Base-by-base conservation (phyloP, 768 basidiomycete species). In the Mycena crocata region DNA sequence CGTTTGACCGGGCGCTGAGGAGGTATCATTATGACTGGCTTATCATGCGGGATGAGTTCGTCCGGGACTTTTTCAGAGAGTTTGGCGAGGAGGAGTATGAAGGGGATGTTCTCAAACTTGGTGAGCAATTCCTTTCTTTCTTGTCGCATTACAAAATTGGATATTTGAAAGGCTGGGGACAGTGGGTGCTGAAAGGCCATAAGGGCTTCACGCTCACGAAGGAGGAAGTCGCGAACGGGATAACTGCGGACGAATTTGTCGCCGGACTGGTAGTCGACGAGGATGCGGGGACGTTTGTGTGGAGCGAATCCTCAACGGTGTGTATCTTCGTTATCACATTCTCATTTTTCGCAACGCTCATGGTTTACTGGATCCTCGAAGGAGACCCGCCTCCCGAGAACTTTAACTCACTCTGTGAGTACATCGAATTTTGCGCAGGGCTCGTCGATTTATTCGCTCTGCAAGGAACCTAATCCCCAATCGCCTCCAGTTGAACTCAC, bases 21-120 rank as follows among this genome's bases (percentile, higher is more conserved):
- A 73, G 84, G 58, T 84, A 82, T 66, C 81, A 79, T 70, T 73
- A 80, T 42, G 74, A 78, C n/a, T 85, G 84, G 84, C 75, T 85
- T 31, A 72, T 84, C 12, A 79, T 75, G 60, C 70, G 57, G 28
- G 80, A 82, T 30, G 77, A 79, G 74, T 81, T 76, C 51, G 46
- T 82, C 19, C 75, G 74, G 59, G 75, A 75, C 17, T 83, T 84
- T 68, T 82, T 74, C 70, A 59, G 76, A 5, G 83, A 84, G 70
- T 83, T 81, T 69, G 78, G 74, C 42, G 78, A 82, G 64, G 83
- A 83, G 51, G 83, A 83, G 70, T 83, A 81, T 67, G 72, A 73
- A 28, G 58, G 62, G 10, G 82, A 84, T 68, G 74, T 81, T 12
- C 70, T 83, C 30, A 80, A 78, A 68, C 74, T 77, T 62, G 74